Evolutionary conservation across 2,329 filamentous ascomycete species (phyloP).

Genomic region (Ceratocystis cubensis): DNA sequence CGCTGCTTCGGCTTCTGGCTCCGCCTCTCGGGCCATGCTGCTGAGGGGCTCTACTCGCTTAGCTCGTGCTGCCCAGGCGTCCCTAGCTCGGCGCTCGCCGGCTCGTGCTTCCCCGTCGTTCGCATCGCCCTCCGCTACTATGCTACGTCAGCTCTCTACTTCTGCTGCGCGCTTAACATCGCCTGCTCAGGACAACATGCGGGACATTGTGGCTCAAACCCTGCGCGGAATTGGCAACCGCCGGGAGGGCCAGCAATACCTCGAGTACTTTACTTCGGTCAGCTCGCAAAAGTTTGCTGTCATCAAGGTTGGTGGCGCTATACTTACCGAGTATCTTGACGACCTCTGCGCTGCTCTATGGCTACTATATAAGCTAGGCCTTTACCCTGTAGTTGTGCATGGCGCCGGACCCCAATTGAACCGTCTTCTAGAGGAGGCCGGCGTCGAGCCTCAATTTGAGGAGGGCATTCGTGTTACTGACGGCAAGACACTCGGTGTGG

Average conservation of each 20-base stretch:
- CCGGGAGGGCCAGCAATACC: constrained; percentile 91
- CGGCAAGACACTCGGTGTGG: constrained; percentile 82
- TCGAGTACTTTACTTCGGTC: constrained; percentile 93
- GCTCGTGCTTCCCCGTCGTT: not conserved
- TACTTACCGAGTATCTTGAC: constrained; percentile 86
- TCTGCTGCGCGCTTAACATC: constrained; percentile 16
- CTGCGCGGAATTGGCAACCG: constrained; percentile 94
- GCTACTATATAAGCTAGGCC: constrained; percentile 85
- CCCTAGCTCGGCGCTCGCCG: not conserved
- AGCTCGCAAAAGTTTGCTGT: constrained; percentile 96
- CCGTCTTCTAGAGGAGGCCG: constrained; percentile 74
- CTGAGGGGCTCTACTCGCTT: constrained; percentile 8
- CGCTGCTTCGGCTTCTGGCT: constrained; percentile 17
- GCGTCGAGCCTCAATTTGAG: constrained; percentile 89
- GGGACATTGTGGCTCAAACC: constrained; percentile 38
- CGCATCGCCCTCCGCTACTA: constrained; percentile 6
- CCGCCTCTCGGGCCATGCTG: constrained; percentile 16
- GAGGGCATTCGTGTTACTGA: constrained; percentile 94
- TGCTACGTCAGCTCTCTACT: constrained; percentile 18
- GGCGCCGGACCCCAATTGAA: constrained; percentile 93
- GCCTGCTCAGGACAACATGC: constrained; percentile 25
- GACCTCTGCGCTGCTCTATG: constrained; percentile 79
- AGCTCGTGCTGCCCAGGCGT: constrained; percentile 10
- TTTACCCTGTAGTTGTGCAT: constrained; percentile 92
- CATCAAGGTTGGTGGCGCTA: constrained; percentile 94